Evolutionary conservation across 129 eudicot species (phyloP), one percentile per base, ranked within the genome.

Genomic region (Artemisia annua): DNA sequence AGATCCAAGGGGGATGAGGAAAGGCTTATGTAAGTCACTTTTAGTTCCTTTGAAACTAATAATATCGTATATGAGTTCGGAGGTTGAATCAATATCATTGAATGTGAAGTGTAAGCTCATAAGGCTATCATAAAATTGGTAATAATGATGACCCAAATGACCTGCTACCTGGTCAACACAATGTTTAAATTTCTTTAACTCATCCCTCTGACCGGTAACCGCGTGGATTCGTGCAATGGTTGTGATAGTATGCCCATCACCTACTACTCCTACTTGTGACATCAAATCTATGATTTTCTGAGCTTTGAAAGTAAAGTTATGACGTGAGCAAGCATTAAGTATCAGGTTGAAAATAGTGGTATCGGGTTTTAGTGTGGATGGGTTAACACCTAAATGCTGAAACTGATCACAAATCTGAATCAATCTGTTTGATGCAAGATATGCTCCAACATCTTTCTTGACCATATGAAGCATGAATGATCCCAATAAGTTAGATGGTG

Each of bases 401-500:
- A 75, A 82, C 56, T 67, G 61, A 39, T 78, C 83, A 83, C 87
- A 88, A 77, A 86, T 79, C 59, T 94, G 96, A 57, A 81, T 73
- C 85, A 94, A 83, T 22, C 90, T 78, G 78, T 90, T 94, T n/a
- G 97, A 94, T 53, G 88, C 96, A 39, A 94, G 66, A 83, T 69
- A 63, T 11, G 86, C 57, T 13, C 99, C 99, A 19, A 49, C 75
- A 46, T 88, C 91, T n/a, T 88, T 83, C 72, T 86, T 90, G 73
- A 86, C 96, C 91, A 90, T 79, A 84, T 94, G 97, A 39, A 39
- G 46, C 46, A 39, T 39, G 46, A 94, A 32, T 18, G 80, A 26
- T 12, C 85, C 78, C 19, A 94, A 79, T 14, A 77, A 76, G 77
- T 83, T 79, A 77, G 79, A 35, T 17, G 85, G 65, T 1, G 96